Conservation (phyloP, 306 rosid genomes). For the Prunus mongolica region DNA sequence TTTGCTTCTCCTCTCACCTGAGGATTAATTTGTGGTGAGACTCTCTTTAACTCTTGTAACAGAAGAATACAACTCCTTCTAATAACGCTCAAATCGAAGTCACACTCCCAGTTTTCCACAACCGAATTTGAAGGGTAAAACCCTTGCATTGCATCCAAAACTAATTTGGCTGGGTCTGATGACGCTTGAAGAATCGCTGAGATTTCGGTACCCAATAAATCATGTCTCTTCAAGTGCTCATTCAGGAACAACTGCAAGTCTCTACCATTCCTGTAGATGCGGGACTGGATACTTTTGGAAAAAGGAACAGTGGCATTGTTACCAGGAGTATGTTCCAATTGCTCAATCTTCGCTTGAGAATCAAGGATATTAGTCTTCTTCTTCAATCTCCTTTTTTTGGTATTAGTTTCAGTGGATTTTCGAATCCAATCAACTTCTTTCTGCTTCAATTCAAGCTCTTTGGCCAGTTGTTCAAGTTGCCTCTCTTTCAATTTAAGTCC, state of each 20-base stretch:
- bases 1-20: slow-evolving; percentile 37
- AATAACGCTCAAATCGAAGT: slow-evolving; percentile 24
- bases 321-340: neutral
- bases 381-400: too few species aligned
- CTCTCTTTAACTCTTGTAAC: slow-evolving; percentile 31
- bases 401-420: neutral
- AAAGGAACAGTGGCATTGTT: neutral
- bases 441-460: slow-evolving; percentile 23
- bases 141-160: slow-evolving; percentile 47
- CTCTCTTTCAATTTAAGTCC: slow-evolving; percentile 28
- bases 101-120: slow-evolving; percentile 12
- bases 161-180: slow-evolving; percentile 37
- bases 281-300: neutral
- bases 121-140: slow-evolving; percentile 30
- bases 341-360: slow-evolving; percentile 22
- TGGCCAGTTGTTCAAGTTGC: slow-evolving; percentile 18
- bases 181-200: slow-evolving; percentile 28
- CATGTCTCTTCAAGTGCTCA: slow-evolving; percentile 30
- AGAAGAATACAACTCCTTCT: slow-evolving; percentile 42
- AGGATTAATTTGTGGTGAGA: slow-evolving; percentile 31
- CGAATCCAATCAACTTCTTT: slow-evolving; percentile 11
- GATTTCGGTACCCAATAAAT: slow-evolving; percentile 15
- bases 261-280: slow-evolving; percentile 16
- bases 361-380: neutral
- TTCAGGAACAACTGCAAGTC: slow-evolving; percentile 30